Conservation (phyloP, 2,329 filamentous ascomycete genomes). For the Zasmidium angulare region DNA sequence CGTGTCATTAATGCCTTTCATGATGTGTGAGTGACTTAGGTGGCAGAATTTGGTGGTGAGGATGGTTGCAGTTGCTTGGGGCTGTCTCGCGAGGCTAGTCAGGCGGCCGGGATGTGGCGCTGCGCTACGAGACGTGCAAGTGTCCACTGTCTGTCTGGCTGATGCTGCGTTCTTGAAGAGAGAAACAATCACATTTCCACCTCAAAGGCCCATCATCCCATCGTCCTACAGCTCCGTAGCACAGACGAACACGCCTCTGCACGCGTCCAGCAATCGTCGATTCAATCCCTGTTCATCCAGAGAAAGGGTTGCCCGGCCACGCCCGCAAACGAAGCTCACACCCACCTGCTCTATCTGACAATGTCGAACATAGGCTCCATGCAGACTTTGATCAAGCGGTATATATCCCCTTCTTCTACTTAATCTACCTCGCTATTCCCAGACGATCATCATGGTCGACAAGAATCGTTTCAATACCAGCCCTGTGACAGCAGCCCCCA, state of each 20-base stretch:
- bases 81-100: no score
- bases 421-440: background rate
- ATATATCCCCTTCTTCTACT: conserved; percentile 8
- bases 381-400: conserved; percentile 98
- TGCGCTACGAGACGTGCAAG: background rate
- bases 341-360: background rate
- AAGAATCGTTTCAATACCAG: conserved; percentile 18
- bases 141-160: background rate
- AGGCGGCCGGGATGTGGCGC: background rate
- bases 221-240: background rate
- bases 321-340: background rate
- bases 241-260: background rate
- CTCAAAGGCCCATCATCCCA: background rate
- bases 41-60: no score
- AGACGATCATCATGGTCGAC: conserved; percentile 4
- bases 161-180: background rate
- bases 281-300: conserved; percentile 1
- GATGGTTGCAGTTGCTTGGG: background rate
- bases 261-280: conserved; percentile 4
- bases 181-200: background rate
- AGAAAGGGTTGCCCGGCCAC: conserved; percentile 1
- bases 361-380: conserved; percentile 76
- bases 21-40: no score
- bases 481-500: conserved; percentile 17
- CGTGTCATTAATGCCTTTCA: no score